phyloP scores from a whole-genome alignment of 495 filamentous ascomycete genomes.

The Aspergillus steynii region DNA sequence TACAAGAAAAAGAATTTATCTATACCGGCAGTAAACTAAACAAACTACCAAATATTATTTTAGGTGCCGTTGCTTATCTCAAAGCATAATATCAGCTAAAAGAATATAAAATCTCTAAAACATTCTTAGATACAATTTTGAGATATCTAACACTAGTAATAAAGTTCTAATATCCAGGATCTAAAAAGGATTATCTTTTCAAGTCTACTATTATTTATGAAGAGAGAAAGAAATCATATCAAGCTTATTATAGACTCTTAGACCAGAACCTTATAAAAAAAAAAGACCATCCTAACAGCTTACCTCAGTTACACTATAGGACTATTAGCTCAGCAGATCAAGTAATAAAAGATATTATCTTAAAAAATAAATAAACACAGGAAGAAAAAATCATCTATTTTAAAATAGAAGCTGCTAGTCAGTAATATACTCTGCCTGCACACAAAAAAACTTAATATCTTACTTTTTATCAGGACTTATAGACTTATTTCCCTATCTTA shows the following conservation, averaged over 20 bases:
- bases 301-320: not conserved
- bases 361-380: not conserved
- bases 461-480: not conserved
- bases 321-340: not conserved
- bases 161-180: not conserved
- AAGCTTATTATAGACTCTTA: not conserved
- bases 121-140: not conserved
- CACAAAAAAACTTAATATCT: not conserved
- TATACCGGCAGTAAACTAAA: not conserved
- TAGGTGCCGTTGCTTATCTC: not conserved
- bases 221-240: not conserved
- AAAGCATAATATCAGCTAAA: not conserved
- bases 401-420: not conserved
- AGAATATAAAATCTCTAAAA: not conserved
- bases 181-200: not conserved
- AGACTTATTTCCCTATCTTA: not conserved
- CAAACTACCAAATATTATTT: not conserved
- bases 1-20: not conserved
- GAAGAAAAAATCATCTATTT: not conserved
- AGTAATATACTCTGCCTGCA: not conserved
- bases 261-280: not conserved
- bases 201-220: not conserved
- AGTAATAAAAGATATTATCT: not conserved
- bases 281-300: not conserved
- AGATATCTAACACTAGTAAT: not conserved